Evolutionary conservation across 1,284 basidiomycete species (phyloP), one percentile per base, ranked within the genome.

Genomic region (Inonotus obliquus): DNA sequence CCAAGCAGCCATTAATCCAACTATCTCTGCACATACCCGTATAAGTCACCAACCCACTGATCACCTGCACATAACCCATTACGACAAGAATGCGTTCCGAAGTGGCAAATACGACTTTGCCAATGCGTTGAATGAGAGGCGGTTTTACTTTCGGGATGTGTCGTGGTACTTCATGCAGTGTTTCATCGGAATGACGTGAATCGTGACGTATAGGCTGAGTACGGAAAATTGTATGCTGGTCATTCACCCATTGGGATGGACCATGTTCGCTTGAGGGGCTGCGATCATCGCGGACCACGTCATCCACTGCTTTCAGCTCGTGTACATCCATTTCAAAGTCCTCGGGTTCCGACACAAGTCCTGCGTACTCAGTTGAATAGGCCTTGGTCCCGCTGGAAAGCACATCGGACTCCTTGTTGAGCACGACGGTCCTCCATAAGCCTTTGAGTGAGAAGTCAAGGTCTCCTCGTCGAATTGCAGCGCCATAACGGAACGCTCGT

Each of bases 1-100:
- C 96, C 19, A 95, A 79, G 68, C 95, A 98, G 0, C 84, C 86
- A 69, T 94, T 95, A 64, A 87, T 69, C 69, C 87, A 91, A 65
- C 81, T 84, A 59, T 80, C 79, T 58, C 93, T 82, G 74, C 94
- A 95, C 44, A 89, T 87, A 44, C 93, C 89, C 63, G 91, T 89
- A 72, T 95, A 96, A 6, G 88, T 78, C 10, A 89, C 83, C 25
- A 92, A 77, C 1, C 93, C 94, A 0, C 83, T 81, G 37, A 92
- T 68, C 17, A 86, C 65, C 67, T 87, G 81, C 38, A 77, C 81
- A 63, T 90, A 86, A 4, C 82, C 92, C 32, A 87, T 83, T 54
- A 91, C 78, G 3, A 94, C 81, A 7, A 93, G 76, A 2, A 71
- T 70, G 38, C 88, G 79, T 68, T 92, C 89, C 2, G 84, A 63